Percentiles rank a stretch among this genome's conserved stretches.
phyloP scores from a whole-genome alignment of 768 basidiomycete species.

The Strobilomyces dryophilus region DNA sequence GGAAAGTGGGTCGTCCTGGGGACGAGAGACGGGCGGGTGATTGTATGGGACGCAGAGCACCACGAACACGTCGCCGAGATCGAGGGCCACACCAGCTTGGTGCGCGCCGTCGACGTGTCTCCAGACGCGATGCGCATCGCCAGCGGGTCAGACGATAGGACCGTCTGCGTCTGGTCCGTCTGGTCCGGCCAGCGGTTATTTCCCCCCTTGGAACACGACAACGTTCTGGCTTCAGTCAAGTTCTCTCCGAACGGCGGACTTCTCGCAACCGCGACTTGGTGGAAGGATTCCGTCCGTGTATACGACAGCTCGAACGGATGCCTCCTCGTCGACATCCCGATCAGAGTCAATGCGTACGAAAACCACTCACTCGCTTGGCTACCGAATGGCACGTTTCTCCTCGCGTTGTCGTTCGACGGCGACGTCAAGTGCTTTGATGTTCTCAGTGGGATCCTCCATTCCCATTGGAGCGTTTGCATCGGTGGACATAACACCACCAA shows the following conservation, averaged over 20 bases:
- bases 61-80: constrained; percentile 5
- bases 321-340: constrained; percentile 5
- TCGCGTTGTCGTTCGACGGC: constrained; percentile 8
- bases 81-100: constrained; percentile 5
- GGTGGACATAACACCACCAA: neutral
- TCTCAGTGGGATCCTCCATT: neutral
- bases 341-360: constrained; percentile 8
- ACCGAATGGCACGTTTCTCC: neutral
- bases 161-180: constrained; percentile 10
- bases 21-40: constrained; percentile 2
- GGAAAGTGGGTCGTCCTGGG: constrained; percentile 9
- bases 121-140: constrained; percentile 6
- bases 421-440: constrained; percentile 5
- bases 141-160: constrained; percentile 12
- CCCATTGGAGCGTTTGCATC: neutral
- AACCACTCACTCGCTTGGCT: constrained; percentile 14
- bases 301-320: constrained; percentile 5
- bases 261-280: constrained; percentile 14
- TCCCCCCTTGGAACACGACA: constrained; percentile 6
- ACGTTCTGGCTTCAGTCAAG: constrained; percentile 5
- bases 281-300: constrained; percentile 10
- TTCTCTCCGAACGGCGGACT: constrained; percentile 11
- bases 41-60: constrained; percentile 9
- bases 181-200: constrained; percentile 5
- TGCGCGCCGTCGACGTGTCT: constrained; percentile 18